phyloP scores from a whole-genome alignment of 352 stramenopile genomes.

The Globisporangium alternatum region DNA sequence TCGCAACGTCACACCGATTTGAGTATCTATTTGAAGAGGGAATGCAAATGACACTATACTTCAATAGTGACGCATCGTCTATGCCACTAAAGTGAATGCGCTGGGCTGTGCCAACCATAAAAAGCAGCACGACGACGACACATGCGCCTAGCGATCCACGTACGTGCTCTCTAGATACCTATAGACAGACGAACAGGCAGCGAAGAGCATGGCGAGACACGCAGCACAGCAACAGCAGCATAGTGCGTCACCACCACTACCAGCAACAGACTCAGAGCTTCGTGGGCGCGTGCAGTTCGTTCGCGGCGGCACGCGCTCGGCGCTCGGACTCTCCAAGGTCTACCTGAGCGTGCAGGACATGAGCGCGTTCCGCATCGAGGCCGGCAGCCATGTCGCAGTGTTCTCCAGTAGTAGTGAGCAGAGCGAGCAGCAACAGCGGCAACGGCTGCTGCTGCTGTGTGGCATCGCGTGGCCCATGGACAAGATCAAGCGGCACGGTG shows the following conservation, averaged over 20 bases:
- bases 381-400: conserved; percentile 39
- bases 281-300: conserved; percentile 59
- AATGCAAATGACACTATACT: not conserved
- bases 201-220: not conserved
- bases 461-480: conserved; percentile 70
- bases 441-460: conserved; percentile 46
- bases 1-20: not conserved
- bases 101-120: conserved; percentile 10
- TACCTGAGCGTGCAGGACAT: conserved; percentile 68
- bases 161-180: not conserved
- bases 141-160: not conserved
- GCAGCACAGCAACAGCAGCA: not conserved
- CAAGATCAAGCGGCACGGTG: conserved; percentile 58
- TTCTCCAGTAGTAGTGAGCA: not conserved
- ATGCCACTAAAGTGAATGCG: not conserved
- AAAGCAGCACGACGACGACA: not conserved
- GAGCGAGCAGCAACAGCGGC: not conserved
- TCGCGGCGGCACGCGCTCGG: conserved; percentile 49
- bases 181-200: not conserved
- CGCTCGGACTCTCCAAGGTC: conserved; percentile 57
- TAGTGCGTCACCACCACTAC: not conserved
- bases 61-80: conserved; percentile 1
- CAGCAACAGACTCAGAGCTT: not conserved
- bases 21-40: conserved; percentile 12
- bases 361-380: conserved; percentile 29